Evolutionary conservation across 768 basidiomycete species (phyloP), one percentile per base, ranked within the genome.

Genomic region (Suillus clintonianus): DNA sequence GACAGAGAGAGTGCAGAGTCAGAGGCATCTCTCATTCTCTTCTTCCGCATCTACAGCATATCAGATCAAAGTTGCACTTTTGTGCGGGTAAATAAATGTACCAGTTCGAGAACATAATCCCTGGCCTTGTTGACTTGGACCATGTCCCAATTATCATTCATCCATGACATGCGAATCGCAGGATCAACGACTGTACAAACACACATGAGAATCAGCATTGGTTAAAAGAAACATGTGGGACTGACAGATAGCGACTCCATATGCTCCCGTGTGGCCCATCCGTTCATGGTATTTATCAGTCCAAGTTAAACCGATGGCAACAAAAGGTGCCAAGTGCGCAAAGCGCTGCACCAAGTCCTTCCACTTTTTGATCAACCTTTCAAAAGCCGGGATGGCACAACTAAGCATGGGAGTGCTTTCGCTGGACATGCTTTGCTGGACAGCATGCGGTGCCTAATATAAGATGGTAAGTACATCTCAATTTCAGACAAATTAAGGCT

Each of bases 331-430:
- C 24, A 57, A 50, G 42, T 62, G 55, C 0, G 45, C 24, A 30
- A 56, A 48, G 5, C 2, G 24, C 9, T 43, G 24, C n/a, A 48
- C 55, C 37, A 47, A 47, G 13, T 14, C 22, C 45, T 32, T 62
- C 62, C 62, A 62, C 32, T 62, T 32, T 34, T 43, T 32, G 22
- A 62, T 6, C 9, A 62, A 48, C 24, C 32, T 62, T 43, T 62
- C 54, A 24, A 34, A 63, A 4, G 62, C n/a, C 13, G 62, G 62
- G 9, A 63, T 30, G 11, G 57, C 47, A 15, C 62, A 27, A 30
- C 56, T 30, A 4, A 63, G 62, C 22, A 59, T 22, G 11, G 62
- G 62, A 15, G 42, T 59, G 27, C 56, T 14, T 11, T 63, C 3
- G 11, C 54, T 27, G 5, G 37, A 47, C 62, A 63, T 63, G 45